Conservation (phyloP, 768 basidiomycete species). For the Leccinum arenicola region DNA sequence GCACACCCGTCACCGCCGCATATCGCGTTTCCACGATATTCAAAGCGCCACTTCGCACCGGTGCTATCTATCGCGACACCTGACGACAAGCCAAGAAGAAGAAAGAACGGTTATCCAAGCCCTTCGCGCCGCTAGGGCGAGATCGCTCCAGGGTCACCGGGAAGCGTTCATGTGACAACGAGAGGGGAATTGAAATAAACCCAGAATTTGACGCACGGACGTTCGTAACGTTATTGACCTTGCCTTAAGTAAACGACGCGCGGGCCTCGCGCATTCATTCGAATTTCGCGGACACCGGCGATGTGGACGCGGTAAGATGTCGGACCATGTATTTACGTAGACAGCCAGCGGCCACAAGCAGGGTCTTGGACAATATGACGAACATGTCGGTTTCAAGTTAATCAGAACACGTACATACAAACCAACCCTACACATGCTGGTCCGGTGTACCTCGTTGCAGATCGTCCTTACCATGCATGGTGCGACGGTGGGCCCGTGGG, state of each 20-base stretch:
- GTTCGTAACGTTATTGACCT: conserved; percentile 6
- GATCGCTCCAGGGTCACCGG: conserved; percentile 11
- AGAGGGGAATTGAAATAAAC: not conserved
- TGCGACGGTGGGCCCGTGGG: not conserved
- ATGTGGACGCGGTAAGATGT: conserved; percentile 3
- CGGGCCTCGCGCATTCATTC: conserved; percentile 16
- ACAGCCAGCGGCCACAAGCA: not conserved
- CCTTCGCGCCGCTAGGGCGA: not conserved
- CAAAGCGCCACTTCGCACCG: conserved; percentile 8
- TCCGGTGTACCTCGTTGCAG: not conserved
- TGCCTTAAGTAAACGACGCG: conserved; percentile 15
- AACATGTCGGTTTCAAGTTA: not conserved
- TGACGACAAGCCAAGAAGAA: not conserved
- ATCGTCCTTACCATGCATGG: not conserved
- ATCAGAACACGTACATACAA: not conserved
- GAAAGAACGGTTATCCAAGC: not conserved
- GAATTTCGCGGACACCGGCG: conserved; percentile 6
- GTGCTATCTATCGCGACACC: not conserved
- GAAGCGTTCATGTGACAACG: not conserved
- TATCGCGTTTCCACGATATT: not conserved
- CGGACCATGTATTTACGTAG: not conserved
- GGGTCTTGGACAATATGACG: not conserved
- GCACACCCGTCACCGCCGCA: conserved; percentile 3
- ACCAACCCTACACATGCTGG: not conserved
- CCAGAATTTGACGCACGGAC: not conserved